Conservation (phyloP, 495 filamentous ascomycete species). For the Penicillium soppii region DNA sequence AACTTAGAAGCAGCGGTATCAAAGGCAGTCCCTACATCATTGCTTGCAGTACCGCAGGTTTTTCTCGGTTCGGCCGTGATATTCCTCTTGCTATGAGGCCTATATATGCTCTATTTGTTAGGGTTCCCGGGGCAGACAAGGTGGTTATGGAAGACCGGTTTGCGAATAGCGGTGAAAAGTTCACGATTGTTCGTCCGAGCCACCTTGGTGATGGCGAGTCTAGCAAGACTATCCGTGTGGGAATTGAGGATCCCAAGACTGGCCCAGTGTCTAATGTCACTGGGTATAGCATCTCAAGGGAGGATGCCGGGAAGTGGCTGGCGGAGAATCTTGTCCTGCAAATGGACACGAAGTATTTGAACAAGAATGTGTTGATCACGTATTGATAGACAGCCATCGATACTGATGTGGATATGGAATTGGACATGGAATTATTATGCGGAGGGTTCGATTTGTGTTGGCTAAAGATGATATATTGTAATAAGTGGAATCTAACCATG, state of each 20-base stretch:
- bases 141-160: slow-evolving; percentile 53
- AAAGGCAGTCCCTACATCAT: slow-evolving; percentile 43
- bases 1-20: slow-evolving; percentile 15
- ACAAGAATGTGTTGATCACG: slow-evolving; percentile 5
- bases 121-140: slow-evolving; percentile 59
- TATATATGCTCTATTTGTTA: slow-evolving; percentile 51
- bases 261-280: slow-evolving; percentile 39
- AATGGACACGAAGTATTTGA: background rate
- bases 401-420: background rate
- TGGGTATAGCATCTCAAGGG: slow-evolving; percentile 45
- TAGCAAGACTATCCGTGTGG: slow-evolving; percentile 32
- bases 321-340: slow-evolving; percentile 24
- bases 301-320: slow-evolving; percentile 41
- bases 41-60: slow-evolving; percentile 54
- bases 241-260: slow-evolving; percentile 38
- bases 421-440: background rate
- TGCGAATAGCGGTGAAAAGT: slow-evolving; percentile 26
- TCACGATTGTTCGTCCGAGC: slow-evolving; percentile 49
- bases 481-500: too few species aligned
- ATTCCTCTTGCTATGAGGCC: slow-evolving; percentile 49
- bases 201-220: slow-evolving; percentile 36
- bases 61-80: slow-evolving; percentile 48
- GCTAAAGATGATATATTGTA: background rate
- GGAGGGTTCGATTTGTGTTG: background rate
- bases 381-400: slow-evolving; percentile 1